phyloP scores from a whole-genome alignment of 345 rosid species.

The Acer negundo region DNA sequence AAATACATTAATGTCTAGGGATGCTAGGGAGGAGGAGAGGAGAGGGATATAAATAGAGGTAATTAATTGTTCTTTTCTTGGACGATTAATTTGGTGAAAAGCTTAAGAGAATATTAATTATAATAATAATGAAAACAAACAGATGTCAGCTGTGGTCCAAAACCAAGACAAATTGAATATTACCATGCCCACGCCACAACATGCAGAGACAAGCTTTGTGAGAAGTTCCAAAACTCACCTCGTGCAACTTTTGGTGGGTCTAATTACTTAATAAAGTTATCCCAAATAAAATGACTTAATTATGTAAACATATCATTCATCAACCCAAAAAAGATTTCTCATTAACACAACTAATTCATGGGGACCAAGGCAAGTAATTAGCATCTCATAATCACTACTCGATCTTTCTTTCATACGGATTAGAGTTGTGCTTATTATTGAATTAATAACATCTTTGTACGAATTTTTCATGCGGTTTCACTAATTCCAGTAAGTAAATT shows the following conservation, averaged over 20 bases:
- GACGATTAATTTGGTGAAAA: slow-evolving; percentile 4
- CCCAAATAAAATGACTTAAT: too few relatives aligned
- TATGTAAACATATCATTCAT: too few relatives aligned
- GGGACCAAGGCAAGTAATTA: background rate
- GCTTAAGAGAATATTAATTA: slow-evolving; percentile 1
- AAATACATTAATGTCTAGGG: background rate
- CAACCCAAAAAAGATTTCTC: background rate
- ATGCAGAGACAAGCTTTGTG: slow-evolving; percentile 35
- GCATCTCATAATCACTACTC: too few relatives aligned
- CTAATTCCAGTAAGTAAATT: too few relatives aligned
- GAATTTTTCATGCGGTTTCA: too few relatives aligned
- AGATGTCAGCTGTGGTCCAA: slow-evolving; percentile 36
- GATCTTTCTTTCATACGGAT: too few relatives aligned
- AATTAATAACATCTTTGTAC: too few relatives aligned
- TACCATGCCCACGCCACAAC: slow-evolving; percentile 41
- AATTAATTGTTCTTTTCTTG: background rate
- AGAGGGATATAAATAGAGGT: slow-evolving; percentile 13
- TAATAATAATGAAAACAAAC: slow-evolving; percentile 5
- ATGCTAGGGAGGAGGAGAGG: background rate
- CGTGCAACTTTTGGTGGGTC: slow-evolving; percentile 11
- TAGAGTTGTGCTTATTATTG: too few relatives aligned
- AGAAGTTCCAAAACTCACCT: background rate
- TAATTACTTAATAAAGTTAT: too few relatives aligned
- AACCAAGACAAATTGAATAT: slow-evolving; percentile 49
- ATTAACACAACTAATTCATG: background rate